Evolutionary conservation across 306 rosid species (phyloP), one percentile per base, ranked within the genome.

Genomic region (Dalbergia oliveri): DNA sequence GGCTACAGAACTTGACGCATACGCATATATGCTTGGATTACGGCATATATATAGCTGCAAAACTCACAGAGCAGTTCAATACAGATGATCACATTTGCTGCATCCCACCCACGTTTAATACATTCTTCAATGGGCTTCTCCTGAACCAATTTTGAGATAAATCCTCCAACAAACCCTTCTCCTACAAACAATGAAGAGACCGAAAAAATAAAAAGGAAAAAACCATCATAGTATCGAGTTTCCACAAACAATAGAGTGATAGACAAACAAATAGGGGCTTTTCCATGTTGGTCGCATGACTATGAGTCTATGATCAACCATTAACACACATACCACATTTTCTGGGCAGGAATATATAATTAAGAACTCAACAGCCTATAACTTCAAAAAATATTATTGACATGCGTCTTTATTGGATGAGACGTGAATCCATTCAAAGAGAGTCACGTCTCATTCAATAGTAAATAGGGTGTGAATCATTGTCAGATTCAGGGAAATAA

Each of bases 161-260:
- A 95, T 72, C 98, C 98, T 21, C 98, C 99, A 65, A 95, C 98
- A 87, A 95, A 95, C 3, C 97, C 98, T 87, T 93, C 99, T 18
- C 99, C 98, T 95, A 82, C 76, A 84, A 84, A 62, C 72, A 26
- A 75, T 81, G 8, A 74, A 31, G 14, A 83, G 72, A 50, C 10
- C 23, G 1, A 21, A 21, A 21, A 21, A 21, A 21, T n/a, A n/a
- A n/a, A n/a, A n/a, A n/a, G n/a, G n/a, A n/a, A n/a, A 1, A 21
- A 0, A 26, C 31, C 13, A 67, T 34, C 47, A 71, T 5, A 39
- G 3, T 49, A 81, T 34, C 26, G 76, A 11, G 37, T 71, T 35
- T 68, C 43, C 37, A 26, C 73, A 26, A 41, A 57, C 53, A 81
- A 59, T 35, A 21, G 23, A 21, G 23, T 21, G 23, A 21, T 21